Percentiles rank a stretch among this genome's conserved stretches.
These are phyloP conservation scores for Rhododendron vialii DNA, from an alignment of 148 eudicot genomes.

Conservation along the genomic window DNA sequence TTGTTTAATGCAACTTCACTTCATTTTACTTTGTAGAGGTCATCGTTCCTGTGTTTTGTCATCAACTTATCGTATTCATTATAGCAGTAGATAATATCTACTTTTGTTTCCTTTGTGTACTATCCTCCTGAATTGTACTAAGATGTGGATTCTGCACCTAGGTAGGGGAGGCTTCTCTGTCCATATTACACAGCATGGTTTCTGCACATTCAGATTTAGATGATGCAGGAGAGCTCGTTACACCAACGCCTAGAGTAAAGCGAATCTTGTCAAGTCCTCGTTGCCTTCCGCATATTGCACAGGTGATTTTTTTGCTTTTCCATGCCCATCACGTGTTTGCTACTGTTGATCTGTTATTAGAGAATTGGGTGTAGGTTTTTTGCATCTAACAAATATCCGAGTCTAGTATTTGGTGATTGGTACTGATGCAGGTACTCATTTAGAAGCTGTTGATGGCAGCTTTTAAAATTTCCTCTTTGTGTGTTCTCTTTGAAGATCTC, in stretches of 20 bases:
- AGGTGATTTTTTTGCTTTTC: conserved; percentile 40
- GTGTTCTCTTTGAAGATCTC: background rate
- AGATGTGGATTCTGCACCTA: conserved; percentile 17
- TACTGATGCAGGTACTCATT: background rate
- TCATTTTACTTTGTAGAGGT: background rate
- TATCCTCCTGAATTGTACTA: background rate
- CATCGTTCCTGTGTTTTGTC: background rate
- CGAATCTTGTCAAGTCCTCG: conserved; percentile 94
- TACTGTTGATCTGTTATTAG: background rate
- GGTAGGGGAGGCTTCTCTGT: conserved; percentile 91
- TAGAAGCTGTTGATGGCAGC: background rate
- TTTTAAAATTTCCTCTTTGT: background rate
- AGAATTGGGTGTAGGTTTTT: background rate
- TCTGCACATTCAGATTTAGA: conserved; percentile 95
- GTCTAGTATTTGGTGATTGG: conserved; percentile 8
- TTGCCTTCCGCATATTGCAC: conserved; percentile 95
- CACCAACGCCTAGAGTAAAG: conserved; percentile 97
- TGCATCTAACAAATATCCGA: background rate
- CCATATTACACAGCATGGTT: conserved; percentile 94
- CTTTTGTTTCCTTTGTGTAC: background rate
- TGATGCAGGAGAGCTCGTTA: conserved; percentile 99
- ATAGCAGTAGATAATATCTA: background rate
- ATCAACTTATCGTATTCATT: background rate
- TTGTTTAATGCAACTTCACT: background rate
- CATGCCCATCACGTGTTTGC: background rate